Conservation (phyloP, 306 rosid species). For the Myrica gale region DNA sequence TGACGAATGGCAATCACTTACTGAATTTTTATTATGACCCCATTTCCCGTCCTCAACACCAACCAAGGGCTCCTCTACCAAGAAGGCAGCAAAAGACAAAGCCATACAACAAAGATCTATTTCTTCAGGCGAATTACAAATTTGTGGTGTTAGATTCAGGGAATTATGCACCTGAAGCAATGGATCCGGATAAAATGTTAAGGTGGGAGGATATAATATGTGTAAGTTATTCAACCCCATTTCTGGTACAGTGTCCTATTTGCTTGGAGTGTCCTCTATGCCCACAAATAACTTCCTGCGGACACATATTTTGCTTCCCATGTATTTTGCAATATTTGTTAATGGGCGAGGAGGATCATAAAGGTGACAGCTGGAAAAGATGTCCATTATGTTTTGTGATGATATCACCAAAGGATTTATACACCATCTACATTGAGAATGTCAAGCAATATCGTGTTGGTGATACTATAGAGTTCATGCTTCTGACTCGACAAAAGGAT, state of each 20-base stretch:
- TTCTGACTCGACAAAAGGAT: slow-evolving; percentile 66
- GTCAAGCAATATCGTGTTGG: slow-evolving; percentile 66
- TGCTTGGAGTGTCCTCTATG: slow-evolving; percentile 92
- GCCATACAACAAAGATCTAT: slow-evolving; percentile 85
- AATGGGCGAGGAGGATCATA: slow-evolving; percentile 87
- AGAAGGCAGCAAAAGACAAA: slow-evolving; percentile 73
- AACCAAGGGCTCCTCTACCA: slow-evolving; percentile 66
- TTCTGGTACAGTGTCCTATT: slow-evolving; percentile 82
- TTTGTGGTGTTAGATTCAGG: slow-evolving; percentile 83
- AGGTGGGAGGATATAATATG: slow-evolving; percentile 93
- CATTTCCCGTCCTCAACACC: slow-evolving; percentile 76
- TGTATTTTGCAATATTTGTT: slow-evolving; percentile 79
- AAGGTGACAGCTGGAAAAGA: slow-evolving; percentile 89
- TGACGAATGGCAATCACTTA: slow-evolving; percentile 76
- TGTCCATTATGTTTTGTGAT: slow-evolving; percentile 91
- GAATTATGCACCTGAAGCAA: slow-evolving; percentile 49
- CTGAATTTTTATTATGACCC: slow-evolving; percentile 91
- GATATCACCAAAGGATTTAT: slow-evolving; percentile 82
- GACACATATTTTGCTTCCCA: slow-evolving; percentile 93
- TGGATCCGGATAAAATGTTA: slow-evolving; percentile 96
- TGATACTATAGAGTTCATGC: slow-evolving; percentile 61
- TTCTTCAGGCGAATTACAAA: slow-evolving; percentile 93
- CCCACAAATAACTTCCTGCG: slow-evolving; percentile 94
- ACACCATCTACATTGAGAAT: slow-evolving; percentile 69
- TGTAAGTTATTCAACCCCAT: slow-evolving; percentile 72